Base-by-base conservation (phyloP, 805 yeast species). In the Kodamaea fukazawae region DNA sequence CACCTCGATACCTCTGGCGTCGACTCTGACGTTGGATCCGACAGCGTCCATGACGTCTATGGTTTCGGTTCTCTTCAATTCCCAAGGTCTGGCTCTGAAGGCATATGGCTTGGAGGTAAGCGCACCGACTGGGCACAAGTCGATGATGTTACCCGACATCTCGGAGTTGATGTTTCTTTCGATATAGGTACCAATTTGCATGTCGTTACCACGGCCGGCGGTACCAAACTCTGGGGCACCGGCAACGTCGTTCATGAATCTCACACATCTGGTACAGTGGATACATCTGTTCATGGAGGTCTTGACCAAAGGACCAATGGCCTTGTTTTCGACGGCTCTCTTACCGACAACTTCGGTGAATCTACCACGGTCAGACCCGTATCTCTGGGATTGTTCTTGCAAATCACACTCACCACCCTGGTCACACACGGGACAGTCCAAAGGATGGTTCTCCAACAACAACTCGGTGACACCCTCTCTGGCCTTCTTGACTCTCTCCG, bases 321-420 rank as follows among this genome's bases (percentile, higher is more conserved):
- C 88, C 67, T 87, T 87, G 71, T 86, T 88, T 67, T 86, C 95
- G 33, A 83, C 89, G 23, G 96, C 95, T 55, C 96, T 76, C 69
- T 86, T 86, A 56, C 96, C 96, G 41, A 77, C 71, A 40, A 86
- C 76, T 63, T 86, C 96, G 46, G 73, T 65, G 69, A 83, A 87
- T 61, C 96, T 78, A 50, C 96, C 95, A 48, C 95, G 77, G 65
- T 86, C 96, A 38, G 84, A 67, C 44, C 96, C 96, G 58, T 84
- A 84, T 60, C 93, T 76, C 58, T 81, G 69, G 13, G 87, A 73
- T 70, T 86, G 96, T 59, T 87, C 96, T 69, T 87, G 96, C 53
- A 86, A 75, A 61, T 86, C 96, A 71, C 96, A 86, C 64, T 86
- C 96, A 49, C 96, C 96, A 66, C 95, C 96, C 67, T 86, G 96